Conservation (phyloP, 805 yeast genomes). For the Saccharomycopsis fermentans region DNA sequence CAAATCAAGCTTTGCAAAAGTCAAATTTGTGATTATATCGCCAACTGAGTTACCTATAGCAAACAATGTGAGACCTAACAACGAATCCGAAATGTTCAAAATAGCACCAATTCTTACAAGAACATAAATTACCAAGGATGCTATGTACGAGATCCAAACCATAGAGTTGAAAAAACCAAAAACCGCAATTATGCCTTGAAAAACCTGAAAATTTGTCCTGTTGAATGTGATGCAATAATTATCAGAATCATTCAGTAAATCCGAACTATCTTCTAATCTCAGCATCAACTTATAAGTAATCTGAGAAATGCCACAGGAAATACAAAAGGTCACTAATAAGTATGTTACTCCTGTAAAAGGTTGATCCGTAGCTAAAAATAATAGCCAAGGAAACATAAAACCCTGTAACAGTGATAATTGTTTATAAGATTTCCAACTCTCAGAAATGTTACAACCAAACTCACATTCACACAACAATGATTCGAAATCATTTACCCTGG, state of each 20-base stretch:
- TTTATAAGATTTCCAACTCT: neutral
- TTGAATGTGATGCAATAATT: neutral
- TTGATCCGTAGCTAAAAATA: neutral
- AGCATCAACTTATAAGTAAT: neutral
- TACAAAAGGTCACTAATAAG: neutral
- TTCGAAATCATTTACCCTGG: neutral
- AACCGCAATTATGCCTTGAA: neutral
- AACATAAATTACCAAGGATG: slow-evolving; percentile 41
- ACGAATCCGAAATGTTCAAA: slow-evolving; percentile 58
- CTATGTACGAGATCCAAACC: slow-evolving; percentile 46
- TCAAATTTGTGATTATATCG: slow-evolving; percentile 72
- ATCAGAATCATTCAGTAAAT: neutral
- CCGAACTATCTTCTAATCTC: neutral
- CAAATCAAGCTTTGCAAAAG: slow-evolving; percentile 70
- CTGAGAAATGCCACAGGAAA: neutral
- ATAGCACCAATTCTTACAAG: slow-evolving; percentile 51
- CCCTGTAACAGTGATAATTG: neutral
- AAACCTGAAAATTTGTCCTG: neutral
- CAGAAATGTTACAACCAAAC: neutral
- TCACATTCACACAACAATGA: neutral
- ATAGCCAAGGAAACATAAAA: neutral
- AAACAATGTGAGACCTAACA: slow-evolving; percentile 78
- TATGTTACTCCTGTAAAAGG: neutral
- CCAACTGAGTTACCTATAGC: slow-evolving; percentile 92
- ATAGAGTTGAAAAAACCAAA: slow-evolving; percentile 48